These are phyloP conservation scores for Yamadazyma dendronema DNA, from an alignment of 1,139 yeast species.

Conservation along the genomic window DNA sequence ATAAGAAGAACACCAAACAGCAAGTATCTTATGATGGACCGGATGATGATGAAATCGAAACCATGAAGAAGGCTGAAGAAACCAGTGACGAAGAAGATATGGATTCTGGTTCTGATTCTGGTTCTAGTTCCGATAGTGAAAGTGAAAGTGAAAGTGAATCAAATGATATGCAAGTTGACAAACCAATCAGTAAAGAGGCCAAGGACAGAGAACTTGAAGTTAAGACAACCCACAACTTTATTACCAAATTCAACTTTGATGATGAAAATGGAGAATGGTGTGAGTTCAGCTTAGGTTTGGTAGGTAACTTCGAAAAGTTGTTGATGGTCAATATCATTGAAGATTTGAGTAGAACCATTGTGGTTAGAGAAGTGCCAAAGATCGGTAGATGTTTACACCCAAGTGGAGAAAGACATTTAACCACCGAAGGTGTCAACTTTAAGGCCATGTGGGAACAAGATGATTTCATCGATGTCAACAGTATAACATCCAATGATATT, in stretches of 20 bases:
- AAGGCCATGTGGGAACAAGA: conserved; percentile 98
- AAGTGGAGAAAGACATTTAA: conserved; percentile 59
- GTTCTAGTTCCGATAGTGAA: conserved; percentile 21
- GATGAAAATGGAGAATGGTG: conserved; percentile 91
- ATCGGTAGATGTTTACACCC: conserved; percentile 96
- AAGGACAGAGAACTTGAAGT: conserved; percentile 85
- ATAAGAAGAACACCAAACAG: conserved; percentile 66
- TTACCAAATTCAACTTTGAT: conserved; percentile 84
- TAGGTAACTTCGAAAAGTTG: conserved; percentile 80
- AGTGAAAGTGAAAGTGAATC: conserved; percentile 15
- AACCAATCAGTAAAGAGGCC: conserved; percentile 55
- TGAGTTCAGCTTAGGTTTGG: conserved; percentile 78
- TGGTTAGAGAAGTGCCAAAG: conserved; percentile 86
- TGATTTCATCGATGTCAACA: conserved; percentile 84
- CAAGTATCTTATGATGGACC: conserved; percentile 93
- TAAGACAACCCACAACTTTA: conserved; percentile 65
- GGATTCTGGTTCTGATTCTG: conserved; percentile 20
- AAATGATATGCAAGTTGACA: conserved; percentile 25
- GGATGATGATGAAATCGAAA: conserved; percentile 88
- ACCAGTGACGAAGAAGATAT: conserved; percentile 62
- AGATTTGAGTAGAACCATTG: conserved; percentile 84
- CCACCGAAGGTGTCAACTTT: conserved; percentile 98
- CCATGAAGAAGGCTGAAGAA: conserved; percentile 78
- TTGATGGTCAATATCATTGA: conserved; percentile 97
- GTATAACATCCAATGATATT: conserved; percentile 87